A percentile compares a stretch with the other conserved stretches of the same genome.
phyloP scores from a whole-genome alignment of 768 basidiomycete genomes.

The Leccinum broughii region DNA sequence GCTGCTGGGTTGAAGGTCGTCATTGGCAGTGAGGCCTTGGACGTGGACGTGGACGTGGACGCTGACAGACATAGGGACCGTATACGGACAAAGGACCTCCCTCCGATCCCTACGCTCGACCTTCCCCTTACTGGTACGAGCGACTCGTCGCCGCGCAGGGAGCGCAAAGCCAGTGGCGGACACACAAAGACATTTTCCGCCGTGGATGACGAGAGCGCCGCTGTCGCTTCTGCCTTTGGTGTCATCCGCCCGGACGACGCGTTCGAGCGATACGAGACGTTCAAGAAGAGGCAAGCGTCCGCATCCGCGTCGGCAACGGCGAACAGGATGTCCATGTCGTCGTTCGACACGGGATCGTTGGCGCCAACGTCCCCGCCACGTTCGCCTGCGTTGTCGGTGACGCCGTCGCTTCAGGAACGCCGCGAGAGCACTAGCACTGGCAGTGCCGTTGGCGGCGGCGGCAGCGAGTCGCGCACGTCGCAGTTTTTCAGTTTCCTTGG shows the following conservation, averaged over 20 bases:
- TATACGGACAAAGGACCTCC: conserved; percentile 50
- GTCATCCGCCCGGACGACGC: conserved; percentile 67
- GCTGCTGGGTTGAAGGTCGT: conserved; percentile 67
- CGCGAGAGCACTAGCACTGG: conserved; percentile 5
- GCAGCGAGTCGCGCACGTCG: conserved; percentile 41
- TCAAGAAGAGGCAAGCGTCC: conserved; percentile 50
- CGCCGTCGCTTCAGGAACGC: conserved; percentile 32
- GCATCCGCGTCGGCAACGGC: neutral
- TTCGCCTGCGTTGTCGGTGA: conserved; percentile 35
- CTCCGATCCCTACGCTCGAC: conserved; percentile 44
- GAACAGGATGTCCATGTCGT: conserved; percentile 65
- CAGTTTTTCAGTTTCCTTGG: conserved; percentile 64
- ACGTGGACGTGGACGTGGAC: neutral
- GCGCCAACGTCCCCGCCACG: conserved; percentile 42
- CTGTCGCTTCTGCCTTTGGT: conserved; percentile 10
- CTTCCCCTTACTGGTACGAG: conserved; percentile 5
- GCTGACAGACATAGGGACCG: conserved; percentile 21
- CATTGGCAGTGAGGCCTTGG: conserved; percentile 33
- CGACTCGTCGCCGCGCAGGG: conserved; percentile 5
- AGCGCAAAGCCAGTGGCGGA: neutral
- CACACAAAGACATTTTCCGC: neutral
- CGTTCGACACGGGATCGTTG: conserved; percentile 44
- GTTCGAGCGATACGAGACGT: conserved; percentile 87
- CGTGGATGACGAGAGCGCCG: conserved; percentile 3
- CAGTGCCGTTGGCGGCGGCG: conserved; percentile 4